Base-by-base conservation (phyloP, 2,329 filamentous ascomycete species). In the Penicillium sp. region DNA sequence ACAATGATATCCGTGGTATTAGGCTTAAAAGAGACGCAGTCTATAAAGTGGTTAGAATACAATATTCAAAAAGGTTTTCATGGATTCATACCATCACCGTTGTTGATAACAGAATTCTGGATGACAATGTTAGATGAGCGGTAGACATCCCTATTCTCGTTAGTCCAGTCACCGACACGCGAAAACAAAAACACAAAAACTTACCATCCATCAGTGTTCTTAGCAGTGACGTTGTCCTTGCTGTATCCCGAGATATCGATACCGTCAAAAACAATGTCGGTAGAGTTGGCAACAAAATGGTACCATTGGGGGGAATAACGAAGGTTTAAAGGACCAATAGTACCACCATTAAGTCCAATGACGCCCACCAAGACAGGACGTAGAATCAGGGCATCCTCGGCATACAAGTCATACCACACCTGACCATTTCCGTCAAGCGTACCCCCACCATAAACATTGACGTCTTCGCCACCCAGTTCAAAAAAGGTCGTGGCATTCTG, bases 11-110 rank as follows among this genome's bases (percentile, higher is more conserved):
- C 82, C 44, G 86, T 90, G 64, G 82, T 86, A 70, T 90, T 90
- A 19, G 87, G 87, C 73, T 90, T 90, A 80, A 90, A 90, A 0
- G 86, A 86, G 13, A 90, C 85, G 58, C 88, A 90, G 68, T 91
- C 83, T 77, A 22, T 14, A 45, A 22, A 60, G 9, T 43, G 16
- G 48, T 65, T 49, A 67, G 56, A 55, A 41, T n/a, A 37, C 19
- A 29, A 27, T 10, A 41, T 14, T n/a, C 3, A 16, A 46, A 46
- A 3, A 13, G 14, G n/a, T 37, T 11, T 11, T 37, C 13, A 4
- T 9, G 1, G 3, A 21, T 24, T 33, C 59, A 22, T 66, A 78
- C 77, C 85, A 68, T 90, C 87, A 35, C 84, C 85, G 63, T 89
- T 89, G 69, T 84, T 79, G 61, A 86, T 82, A 26, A 82, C 72